Conservation (phyloP, 371 early-diverging fungal genomes). For the Syncephalastrum monosporum region DNA sequence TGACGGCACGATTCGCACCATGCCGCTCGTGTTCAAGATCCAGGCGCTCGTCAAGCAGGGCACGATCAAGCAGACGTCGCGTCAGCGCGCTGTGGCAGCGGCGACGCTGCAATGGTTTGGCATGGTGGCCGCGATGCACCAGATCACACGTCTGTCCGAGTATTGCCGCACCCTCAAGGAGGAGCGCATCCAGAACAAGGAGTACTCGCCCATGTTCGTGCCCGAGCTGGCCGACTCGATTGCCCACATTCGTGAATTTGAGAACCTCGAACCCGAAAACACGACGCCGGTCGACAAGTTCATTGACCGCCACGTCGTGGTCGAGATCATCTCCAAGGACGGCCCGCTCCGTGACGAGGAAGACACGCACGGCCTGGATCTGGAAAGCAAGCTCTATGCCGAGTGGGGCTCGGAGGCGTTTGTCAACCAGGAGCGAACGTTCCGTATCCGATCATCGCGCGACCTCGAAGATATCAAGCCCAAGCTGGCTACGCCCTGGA, state of each 20-base stretch:
- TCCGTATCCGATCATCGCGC: constrained; percentile 47
- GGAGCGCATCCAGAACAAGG: constrained; percentile 28
- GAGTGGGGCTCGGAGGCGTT: constrained; percentile 40
- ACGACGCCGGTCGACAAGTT: constrained; percentile 22
- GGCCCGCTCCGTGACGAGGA: constrained; percentile 42
- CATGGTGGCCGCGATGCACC: constrained; percentile 38
- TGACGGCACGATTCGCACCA: constrained; percentile 60
- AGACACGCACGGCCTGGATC: constrained; percentile 45
- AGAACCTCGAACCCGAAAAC: constrained; percentile 27
- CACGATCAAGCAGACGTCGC: constrained; percentile 31
- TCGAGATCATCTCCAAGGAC: constrained; percentile 42
- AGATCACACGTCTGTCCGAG: constrained; percentile 26
- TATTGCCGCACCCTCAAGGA: constrained; percentile 32
- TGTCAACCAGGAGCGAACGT: constrained; percentile 38
- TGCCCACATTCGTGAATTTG: constrained; percentile 17
- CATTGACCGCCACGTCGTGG: constrained; percentile 35
- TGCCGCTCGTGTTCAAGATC: constrained; percentile 66
- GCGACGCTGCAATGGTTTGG: constrained; percentile 55
- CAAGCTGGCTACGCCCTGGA: constrained; percentile 41
- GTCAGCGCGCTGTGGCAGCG: constrained; percentile 59
- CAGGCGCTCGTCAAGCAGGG: constrained; percentile 44
- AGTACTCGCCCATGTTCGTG: constrained; percentile 38
- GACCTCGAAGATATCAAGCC: constrained; percentile 49
- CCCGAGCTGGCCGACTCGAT: constrained; percentile 12
- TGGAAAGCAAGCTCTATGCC: constrained; percentile 40